A percentile compares a stretch with the other conserved stretches of the same genome.
phyloP scores from a whole-genome alignment of 495 filamentous ascomycete species.

The Oidiodendron maius region DNA sequence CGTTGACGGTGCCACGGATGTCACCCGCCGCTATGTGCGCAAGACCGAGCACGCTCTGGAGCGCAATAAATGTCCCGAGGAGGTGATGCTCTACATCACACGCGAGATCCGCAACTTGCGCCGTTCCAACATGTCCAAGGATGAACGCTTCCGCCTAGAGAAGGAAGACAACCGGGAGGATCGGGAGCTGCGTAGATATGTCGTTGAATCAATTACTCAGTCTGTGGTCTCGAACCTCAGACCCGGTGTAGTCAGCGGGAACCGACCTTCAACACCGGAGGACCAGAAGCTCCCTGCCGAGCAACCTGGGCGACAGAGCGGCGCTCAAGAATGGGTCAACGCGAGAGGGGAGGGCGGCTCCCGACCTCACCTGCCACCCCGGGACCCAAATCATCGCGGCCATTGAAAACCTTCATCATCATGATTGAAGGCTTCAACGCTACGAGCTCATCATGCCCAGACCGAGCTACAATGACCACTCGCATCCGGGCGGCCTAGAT shows the following conservation, averaged over 20 bases:
- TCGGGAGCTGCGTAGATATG: conserved; percentile 70
- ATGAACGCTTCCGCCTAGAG: conserved; percentile 72
- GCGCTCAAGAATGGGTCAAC: conserved; percentile 58
- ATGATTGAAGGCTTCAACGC: no score
- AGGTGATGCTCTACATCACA: conserved; percentile 81
- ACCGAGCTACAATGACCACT: no score
- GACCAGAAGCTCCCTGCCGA: conserved; percentile 44
- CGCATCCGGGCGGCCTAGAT: no score
- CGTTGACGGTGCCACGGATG: conserved; percentile 89
- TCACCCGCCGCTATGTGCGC: conserved; percentile 92
- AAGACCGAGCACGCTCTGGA: conserved; percentile 67
- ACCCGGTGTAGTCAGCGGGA: conserved; percentile 9
- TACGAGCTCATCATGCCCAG: no score
- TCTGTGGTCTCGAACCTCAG: conserved; percentile 30
- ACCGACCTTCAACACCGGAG: background rate
- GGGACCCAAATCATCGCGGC: conserved; percentile 20
- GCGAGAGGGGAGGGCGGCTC: conserved; percentile 49
- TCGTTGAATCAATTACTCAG: conserved; percentile 64
- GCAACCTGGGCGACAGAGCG: conserved; percentile 50
- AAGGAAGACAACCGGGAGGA: conserved; percentile 89
- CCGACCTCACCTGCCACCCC: conserved; percentile 9
- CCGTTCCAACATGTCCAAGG: conserved; percentile 70
- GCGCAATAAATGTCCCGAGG: conserved; percentile 73
- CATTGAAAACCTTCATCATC: no score
- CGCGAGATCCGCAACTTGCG: conserved; percentile 83